Evolutionary conservation across 805 yeast species (phyloP), one percentile per base, ranked within the genome.

Genomic region (Metschnikowia picachoensis): DNA sequence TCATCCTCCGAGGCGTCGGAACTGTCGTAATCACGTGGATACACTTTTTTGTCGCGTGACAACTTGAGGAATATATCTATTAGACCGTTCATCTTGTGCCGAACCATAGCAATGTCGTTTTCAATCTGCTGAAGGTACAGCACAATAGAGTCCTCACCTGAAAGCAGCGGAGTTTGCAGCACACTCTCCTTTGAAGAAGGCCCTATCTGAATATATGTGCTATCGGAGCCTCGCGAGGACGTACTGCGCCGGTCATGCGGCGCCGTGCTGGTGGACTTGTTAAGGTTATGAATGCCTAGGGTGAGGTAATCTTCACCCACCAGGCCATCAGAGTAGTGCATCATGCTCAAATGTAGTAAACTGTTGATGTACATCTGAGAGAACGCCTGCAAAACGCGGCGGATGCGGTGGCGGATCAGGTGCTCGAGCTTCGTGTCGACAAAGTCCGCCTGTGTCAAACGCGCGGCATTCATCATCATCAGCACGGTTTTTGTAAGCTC

Each of bases 281-380:
- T 66, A 35, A 65, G 57, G 44, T 58, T 56, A 28, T 58, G 47
- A 27, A 66, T 59, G 41, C 68, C 72, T 30, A 58, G 56, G 32
- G 56, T 61, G 46, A 71, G 66, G 30, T 68, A 53, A 20, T 64
- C 66, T 1, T 58, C 62, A 7, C 55, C 56, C 1, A 58, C 39
- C 9, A 58, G 47, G 3, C 55, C 53, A n/a, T 56, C 57, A 5
- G 60, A 48, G 45, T 65, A 53, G 47, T 67, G 68, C 64, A 72
- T 63, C 30, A 72, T 67, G 38, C 71, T 68, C 43, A 85, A 67
- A 59, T 79, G 85, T n/a, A 85, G 60, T 40, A 77, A 71, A 8
- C 87, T 85, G 57, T 82, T 82, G 46, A 84, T 77, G 47, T 82
- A 80, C 46, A 86, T 73, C 48, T 80, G 85, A 2, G 87, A 77